Percentiles rank a stretch among this genome's conserved stretches.
Evolutionary conservation across 129 eudicot genomes (phyloP).

Genomic region (Flaveria trinervia): DNA sequence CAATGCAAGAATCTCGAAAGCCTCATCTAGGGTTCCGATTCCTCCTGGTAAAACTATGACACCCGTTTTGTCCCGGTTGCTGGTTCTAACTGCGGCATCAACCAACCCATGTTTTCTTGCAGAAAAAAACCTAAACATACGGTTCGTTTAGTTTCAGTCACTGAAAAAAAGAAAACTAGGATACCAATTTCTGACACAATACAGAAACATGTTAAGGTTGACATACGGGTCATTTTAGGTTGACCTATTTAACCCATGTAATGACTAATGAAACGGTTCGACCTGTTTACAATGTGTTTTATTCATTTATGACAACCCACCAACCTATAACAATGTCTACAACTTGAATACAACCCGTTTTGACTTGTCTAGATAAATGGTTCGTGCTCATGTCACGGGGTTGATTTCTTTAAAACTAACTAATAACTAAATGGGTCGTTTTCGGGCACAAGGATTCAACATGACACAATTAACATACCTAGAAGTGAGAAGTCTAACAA

Average conservation of each 20-base stretch:
- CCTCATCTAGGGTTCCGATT: slow-evolving; percentile 86
- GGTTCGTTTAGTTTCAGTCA: background rate
- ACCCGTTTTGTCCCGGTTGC: slow-evolving; percentile 63
- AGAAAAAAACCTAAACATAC: slow-evolving; percentile 72
- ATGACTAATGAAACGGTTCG: background rate
- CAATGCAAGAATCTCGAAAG: slow-evolving; percentile 81
- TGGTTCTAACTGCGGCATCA: slow-evolving; percentile 79
- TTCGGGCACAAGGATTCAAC: background rate
- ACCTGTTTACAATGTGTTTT: background rate
- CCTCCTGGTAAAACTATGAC: slow-evolving; percentile 93
- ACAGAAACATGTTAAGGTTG: background rate
- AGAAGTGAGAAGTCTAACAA: background rate
- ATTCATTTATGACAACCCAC: background rate
- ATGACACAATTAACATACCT: background rate
- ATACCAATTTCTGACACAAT: background rate
- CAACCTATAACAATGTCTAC: background rate
- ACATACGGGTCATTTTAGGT: background rate
- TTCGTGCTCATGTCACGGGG: background rate
- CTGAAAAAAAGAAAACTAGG: background rate
- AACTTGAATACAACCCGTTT: background rate
- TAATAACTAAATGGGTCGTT: background rate
- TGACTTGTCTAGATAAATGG: background rate
- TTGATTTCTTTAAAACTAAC: background rate
- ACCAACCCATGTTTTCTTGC: slow-evolving; percentile 96
- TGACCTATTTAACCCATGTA: too few species aligned